Conservation (phyloP, 768 basidiomycete genomes). For the Lentinula sp. region DNA sequence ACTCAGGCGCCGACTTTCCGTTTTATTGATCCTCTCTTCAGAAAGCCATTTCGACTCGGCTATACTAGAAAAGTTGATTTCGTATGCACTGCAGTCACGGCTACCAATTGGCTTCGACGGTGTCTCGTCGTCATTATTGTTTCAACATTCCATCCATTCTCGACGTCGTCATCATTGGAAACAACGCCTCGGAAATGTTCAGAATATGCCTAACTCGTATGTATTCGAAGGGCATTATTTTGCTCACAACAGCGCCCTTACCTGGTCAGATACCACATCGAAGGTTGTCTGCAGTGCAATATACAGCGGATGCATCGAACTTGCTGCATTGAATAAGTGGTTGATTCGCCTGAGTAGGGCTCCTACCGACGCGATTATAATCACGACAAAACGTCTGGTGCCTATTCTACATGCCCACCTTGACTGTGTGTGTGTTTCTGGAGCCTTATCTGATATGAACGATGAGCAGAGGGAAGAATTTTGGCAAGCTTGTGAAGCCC, state of each 20-base stretch:
- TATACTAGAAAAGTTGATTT: constrained; percentile 43
- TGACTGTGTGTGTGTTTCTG: constrained; percentile 25
- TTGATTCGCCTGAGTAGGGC: constrained; percentile 21
- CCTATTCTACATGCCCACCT: constrained; percentile 40
- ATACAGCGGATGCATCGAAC: constrained; percentile 29
- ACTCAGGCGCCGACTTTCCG: background rate
- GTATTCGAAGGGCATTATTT: constrained; percentile 32
- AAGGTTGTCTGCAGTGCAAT: constrained; percentile 37
- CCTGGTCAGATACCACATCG: constrained; percentile 39
- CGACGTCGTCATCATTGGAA: background rate
- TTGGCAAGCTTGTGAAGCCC: constrained; percentile 25
- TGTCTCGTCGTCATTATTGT: background rate
- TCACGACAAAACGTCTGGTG: constrained; percentile 19
- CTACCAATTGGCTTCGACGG: constrained; percentile 33
- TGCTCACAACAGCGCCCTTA: constrained; percentile 16
- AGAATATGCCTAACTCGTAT: constrained; percentile 7
- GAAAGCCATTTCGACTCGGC: constrained; percentile 22
- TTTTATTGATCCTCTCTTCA: background rate
- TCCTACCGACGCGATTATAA: background rate
- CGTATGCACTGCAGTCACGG: constrained; percentile 30
- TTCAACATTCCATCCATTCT: background rate
- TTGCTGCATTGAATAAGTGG: constrained; percentile 31
- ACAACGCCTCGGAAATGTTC: background rate
- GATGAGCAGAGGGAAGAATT: constrained; percentile 12
- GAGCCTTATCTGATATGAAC: background rate